Conservation (phyloP, 2,329 filamentous ascomycete genomes). For the Drechslerella stenobrocha region DNA sequence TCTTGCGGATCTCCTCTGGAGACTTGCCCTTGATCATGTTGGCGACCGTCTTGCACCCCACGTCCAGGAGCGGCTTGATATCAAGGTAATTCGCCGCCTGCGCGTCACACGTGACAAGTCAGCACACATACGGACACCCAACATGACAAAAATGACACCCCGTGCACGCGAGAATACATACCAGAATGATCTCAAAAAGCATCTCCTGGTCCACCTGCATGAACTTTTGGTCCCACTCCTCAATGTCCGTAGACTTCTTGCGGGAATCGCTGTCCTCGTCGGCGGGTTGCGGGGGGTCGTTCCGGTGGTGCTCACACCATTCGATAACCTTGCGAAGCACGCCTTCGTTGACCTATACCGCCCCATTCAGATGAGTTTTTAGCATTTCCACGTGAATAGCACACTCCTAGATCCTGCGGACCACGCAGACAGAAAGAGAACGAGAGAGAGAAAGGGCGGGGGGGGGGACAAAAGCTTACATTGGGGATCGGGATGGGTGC, state of each 20-base stretch:
- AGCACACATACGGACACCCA: constrained; percentile 13
- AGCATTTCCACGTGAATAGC: background rate
- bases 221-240: constrained; percentile 99
- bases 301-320: constrained; percentile 95
- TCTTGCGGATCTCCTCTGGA: constrained; percentile 98
- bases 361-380: background rate
- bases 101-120: constrained; percentile 30
- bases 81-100: constrained; percentile 98
- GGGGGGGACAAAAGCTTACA: too few species aligned
- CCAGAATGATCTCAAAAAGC: constrained; percentile 98
- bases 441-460: constrained; percentile 11
- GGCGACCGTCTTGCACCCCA: constrained; percentile 98
- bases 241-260: constrained; percentile 98
- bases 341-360: constrained; percentile 76
- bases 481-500: constrained; percentile 86
- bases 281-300: constrained; percentile 76
- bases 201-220: constrained; percentile 99
- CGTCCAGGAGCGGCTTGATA: constrained; percentile 95
- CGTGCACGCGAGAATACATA: constrained; percentile 62
- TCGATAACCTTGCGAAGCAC: constrained; percentile 96
- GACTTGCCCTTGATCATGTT: constrained; percentile 99
- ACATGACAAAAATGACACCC: too few species aligned
- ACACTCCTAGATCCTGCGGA: background rate
- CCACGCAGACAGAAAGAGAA: background rate
- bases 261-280: constrained; percentile 92